Conservation (phyloP, 2,329 filamentous ascomycete genomes). For the Sporothrix curviconia region DNA sequence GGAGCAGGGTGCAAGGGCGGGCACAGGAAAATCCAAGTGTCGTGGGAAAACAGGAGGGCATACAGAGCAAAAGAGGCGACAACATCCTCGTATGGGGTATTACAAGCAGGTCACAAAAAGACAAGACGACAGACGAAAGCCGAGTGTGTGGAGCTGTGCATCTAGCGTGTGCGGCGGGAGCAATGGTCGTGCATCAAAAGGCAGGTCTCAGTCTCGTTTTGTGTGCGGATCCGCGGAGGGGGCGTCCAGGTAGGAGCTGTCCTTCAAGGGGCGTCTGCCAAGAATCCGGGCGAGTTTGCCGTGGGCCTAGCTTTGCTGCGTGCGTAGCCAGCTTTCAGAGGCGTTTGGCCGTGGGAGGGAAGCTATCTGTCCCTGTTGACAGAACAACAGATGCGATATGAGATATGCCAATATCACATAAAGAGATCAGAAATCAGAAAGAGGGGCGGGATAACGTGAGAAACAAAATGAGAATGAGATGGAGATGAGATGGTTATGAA, state of each 20-base stretch:
- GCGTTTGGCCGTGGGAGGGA: background rate
- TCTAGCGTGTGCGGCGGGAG: background rate
- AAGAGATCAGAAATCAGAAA: background rate
- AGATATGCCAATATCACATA: background rate
- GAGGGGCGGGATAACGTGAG: background rate
- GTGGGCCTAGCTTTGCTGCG: background rate
- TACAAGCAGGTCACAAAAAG: background rate
- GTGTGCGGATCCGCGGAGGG: too few species aligned
- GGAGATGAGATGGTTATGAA: too few species aligned
- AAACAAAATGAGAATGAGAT: too few species aligned
- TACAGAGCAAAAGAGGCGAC: background rate
- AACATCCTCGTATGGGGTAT: background rate
- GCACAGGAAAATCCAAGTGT: background rate
- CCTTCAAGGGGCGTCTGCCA: background rate
- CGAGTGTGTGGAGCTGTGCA: background rate
- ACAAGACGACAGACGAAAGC: constrained; percentile 2
- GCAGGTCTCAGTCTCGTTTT: background rate
- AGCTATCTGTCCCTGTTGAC: too few species aligned
- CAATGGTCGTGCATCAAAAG: background rate
- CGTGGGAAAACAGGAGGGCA: background rate
- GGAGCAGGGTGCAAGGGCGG: background rate
- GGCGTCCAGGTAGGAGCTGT: too few species aligned
- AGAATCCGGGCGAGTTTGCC: background rate
- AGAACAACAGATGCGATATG: too few species aligned
- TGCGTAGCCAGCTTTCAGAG: background rate